phyloP scores from a whole-genome alignment of 306 rosid species.

The Fagus crenata region DNA sequence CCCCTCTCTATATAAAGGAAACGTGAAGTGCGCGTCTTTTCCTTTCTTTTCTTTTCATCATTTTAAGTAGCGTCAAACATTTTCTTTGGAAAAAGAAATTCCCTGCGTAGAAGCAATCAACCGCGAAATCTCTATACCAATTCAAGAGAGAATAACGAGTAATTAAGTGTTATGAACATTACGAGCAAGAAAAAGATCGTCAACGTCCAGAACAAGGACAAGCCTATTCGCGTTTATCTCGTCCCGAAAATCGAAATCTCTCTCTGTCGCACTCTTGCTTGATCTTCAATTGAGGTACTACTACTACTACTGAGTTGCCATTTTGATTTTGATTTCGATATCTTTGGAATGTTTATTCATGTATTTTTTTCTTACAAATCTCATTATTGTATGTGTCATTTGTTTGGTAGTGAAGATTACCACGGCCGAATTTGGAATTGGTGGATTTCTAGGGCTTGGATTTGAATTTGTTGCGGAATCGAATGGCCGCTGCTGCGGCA shows the following conservation, averaged over 20 bases:
- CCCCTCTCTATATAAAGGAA: too few relatives aligned
- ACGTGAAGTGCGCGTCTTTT: too few relatives aligned
- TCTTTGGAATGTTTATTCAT: background rate
- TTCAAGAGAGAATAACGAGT: background rate
- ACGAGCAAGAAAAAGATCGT: background rate
- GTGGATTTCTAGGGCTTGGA: constrained; percentile 16
- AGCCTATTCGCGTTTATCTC: background rate
- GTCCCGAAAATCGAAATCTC: background rate
- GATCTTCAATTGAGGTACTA: constrained; percentile 24
- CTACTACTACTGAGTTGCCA: too few relatives aligned
- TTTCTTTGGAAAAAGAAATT: background rate
- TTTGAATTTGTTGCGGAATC: constrained; percentile 30
- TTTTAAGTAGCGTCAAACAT: background rate
- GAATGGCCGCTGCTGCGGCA: constrained; percentile 74
- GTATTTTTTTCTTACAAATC: background rate
- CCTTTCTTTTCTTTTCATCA: too few relatives aligned
- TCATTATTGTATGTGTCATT: constrained; percentile 8
- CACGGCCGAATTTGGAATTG: constrained; percentile 8
- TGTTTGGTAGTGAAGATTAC: constrained; percentile 21
- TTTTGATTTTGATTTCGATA: background rate
- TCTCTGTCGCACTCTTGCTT: background rate
- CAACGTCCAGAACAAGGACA: background rate
- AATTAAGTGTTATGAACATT: background rate
- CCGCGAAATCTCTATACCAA: background rate
- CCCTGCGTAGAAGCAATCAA: background rate